Evolutionary conservation across 179 eudicot genomes (phyloP), one percentile per base, ranked within the genome.

Genomic region (Heliamphora pulchella): DNA sequence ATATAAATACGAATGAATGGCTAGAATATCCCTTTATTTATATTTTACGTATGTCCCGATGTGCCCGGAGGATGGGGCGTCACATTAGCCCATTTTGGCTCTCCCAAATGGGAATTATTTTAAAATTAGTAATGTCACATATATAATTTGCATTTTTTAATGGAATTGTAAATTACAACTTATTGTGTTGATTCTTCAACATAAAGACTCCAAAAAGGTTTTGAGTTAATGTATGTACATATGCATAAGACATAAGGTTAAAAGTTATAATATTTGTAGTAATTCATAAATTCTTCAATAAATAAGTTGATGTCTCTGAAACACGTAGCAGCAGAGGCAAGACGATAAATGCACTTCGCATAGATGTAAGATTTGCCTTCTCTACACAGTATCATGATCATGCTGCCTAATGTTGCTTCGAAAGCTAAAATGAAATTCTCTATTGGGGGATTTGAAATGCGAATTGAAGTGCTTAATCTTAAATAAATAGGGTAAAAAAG

Each of bases 371-470:
- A 67, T 41, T 67, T 67, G 8, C 3, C n/a, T n/a, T n/a, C n/a
- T n/a, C n/a, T n/a, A n/a, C n/a, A n/a, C n/a, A n/a, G n/a, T n/a
- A n/a, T n/a, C n/a, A n/a, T n/a, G n/a, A n/a, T n/a, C n/a, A n/a
- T n/a, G n/a, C n/a, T n/a, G n/a, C n/a, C n/a, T n/a, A n/a, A n/a
- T n/a, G n/a, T n/a, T n/a, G n/a, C n/a, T n/a, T n/a, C n/a, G n/a
- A n/a, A n/a, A n/a, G n/a, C n/a, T n/a, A n/a, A n/a, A 39, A 74
- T 43, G 41, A 78, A 50, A 68, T 59, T 31, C 43, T 87, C 99
- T 96, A 81, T 51, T 68, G 44, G 2, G 20, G 43, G 39, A 82
- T n/a, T n/a, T n/a, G n/a, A n/a, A n/a, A n/a, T n/a, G 22, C 78
- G 22, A 44, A 62, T 73, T 62, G 68, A 18, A 79, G 43, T 41